Evolutionary conservation across 306 rosid genomes (phyloP), one percentile per base, ranked within the genome.

Genomic region (Acacia acuminata): DNA sequence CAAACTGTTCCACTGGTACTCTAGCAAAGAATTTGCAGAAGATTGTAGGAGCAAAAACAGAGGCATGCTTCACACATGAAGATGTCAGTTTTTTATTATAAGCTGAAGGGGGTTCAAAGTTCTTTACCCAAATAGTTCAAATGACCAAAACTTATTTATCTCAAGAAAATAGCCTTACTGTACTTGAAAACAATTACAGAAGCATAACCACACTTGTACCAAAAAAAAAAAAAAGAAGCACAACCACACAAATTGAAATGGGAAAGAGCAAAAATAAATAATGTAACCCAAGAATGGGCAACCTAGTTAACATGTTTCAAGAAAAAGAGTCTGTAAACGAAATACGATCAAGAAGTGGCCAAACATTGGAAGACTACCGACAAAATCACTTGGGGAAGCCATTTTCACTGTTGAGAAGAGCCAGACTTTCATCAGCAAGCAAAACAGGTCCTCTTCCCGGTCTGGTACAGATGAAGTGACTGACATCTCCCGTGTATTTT

Each of bases 391-490:
- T 94, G 0, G 98, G 99, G 70, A 96, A 86, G 60, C 99, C 99
- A 69, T 89, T 92, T 88, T 89, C 90, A 5, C 89, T 84, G 90
- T 90, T 83, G 76, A 96, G 96, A 85, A 92, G 98, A 76, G 92
- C 90, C 76, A 84, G 90, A 66, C 89, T 86, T 64, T 88, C 94
- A 69, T 91, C 94, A 13, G 96, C 84, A 69, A 96, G 89, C 87
- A 88, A 76, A 81, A 94, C 94, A 14, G 99, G 99, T 77, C 99
- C 99, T 88, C 83, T 92, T 76, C 99, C 99, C 2, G 97, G 97
- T 81, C 88, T 92, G 64, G 99, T 96, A 84, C 99, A 96, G 81
- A 96, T 96, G 88, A 96, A 96, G 88, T 96, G 94, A 87, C 91
- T 91, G 68, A 96, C 96, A 77, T 91, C 97, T 40, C 99, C 99